Conservation (phyloP, 306 rosid genomes). For the Cicer chorassanicum region DNA sequence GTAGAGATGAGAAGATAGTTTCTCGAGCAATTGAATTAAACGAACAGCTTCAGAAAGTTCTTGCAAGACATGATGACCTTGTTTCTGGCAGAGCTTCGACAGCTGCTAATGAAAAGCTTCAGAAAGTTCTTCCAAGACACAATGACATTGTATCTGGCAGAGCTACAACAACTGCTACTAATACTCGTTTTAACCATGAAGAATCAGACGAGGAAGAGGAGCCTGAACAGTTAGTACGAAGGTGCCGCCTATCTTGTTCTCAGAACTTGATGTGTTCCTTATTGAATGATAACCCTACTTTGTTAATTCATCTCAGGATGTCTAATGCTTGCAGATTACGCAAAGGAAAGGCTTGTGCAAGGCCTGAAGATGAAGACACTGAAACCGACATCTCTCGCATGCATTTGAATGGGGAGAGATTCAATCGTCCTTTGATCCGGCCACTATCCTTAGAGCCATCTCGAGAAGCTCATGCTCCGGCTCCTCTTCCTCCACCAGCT, state of each 20-base stretch:
- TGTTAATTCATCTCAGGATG: constrained; percentile 20
- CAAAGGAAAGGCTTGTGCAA: constrained; percentile 91
- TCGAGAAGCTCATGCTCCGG: constrained; percentile 46
- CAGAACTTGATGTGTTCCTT: neutral
- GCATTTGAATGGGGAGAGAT: constrained; percentile 70
- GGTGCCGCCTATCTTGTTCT: constrained; percentile 50
- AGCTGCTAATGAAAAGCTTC: constrained; percentile 71
- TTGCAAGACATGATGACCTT: constrained; percentile 80
- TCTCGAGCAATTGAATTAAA: constrained; percentile 87
- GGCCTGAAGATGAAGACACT: constrained; percentile 76
- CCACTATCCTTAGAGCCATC: constrained; percentile 61
- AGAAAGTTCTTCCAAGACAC: constrained; percentile 83
- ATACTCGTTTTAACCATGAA: constrained; percentile 52
- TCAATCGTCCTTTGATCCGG: constrained; percentile 81
- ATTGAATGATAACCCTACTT: constrained; percentile 21
- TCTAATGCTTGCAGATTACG: constrained; percentile 66
- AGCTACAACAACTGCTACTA: constrained; percentile 49
- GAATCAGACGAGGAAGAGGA: constrained; percentile 86
- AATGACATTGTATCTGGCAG: constrained; percentile 77
- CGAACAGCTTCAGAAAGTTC: constrained; percentile 87
- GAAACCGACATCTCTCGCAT: constrained; percentile 53
- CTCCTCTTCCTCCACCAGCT: constrained; percentile 50
- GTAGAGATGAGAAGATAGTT: constrained; percentile 72
- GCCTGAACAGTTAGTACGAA: constrained; percentile 83
- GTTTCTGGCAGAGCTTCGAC: constrained; percentile 63